Base-by-base conservation (phyloP, 139 green algal species). In the Haematococcus lacustris region DNA sequence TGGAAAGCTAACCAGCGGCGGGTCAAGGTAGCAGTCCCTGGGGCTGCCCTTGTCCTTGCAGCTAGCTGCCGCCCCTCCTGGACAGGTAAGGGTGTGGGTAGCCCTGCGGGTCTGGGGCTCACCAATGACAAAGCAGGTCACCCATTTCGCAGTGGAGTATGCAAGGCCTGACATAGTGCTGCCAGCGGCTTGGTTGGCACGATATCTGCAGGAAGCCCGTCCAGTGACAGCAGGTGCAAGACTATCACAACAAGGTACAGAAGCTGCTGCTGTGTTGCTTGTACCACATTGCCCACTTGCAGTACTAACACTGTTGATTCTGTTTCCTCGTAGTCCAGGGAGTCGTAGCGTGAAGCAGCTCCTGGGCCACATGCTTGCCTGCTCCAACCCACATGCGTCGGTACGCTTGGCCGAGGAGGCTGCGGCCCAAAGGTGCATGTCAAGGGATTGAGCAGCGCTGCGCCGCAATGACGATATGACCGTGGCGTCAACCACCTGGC, bases 251-350 rank as follows among this genome's bases (percentile, higher is more conserved):
- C 17, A 57, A 57, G 9, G 47, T 9, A 57, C 47, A 9, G 13
- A 57, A 17, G 13, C 47, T 57, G 13, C 13, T 9, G 17, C 47
- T 57, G 47, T 57, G 47, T 17, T 28, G 47, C 47, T 28, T 57
- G 47, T 17, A 28, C 9, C 47, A 57, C 47, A 57, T 17, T 57
- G 47, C 47, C 47, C 47, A 28, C 47, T 57, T 3, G 71, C 40
- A 76, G n/a, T n/a, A n/a, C n/a, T n/a, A n/a, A 83, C 47, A 89
- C 84, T 28, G 75, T 80, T 47, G 88, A 86, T 71, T 91, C 84
- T 7, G 80, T 69, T 23, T 86, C 68, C 51, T 91, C 86, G 39
- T 87, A 89, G 34, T 91, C 80, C 47, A 91, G 62, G 47, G 61
- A 80, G 67, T 91, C 83, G 65, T 78, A 86, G 28, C 53, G 17